Evolutionary conservation across 108 stramenopile species (phyloP).

Genomic region (Thalassiosira profunda): DNA sequence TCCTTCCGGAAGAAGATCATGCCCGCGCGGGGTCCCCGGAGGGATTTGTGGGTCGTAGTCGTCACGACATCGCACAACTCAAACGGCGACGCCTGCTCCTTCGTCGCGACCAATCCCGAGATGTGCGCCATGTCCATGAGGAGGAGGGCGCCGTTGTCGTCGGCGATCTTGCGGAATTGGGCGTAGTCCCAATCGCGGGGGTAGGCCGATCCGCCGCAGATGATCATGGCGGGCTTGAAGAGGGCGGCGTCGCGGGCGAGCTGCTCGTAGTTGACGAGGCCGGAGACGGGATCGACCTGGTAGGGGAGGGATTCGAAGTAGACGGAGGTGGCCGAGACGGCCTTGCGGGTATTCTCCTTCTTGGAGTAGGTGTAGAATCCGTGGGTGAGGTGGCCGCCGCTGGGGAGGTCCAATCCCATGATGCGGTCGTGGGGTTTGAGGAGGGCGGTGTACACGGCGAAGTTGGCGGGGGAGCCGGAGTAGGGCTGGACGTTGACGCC

Average conservation of each 20-base stretch:
- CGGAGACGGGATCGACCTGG: slow-evolving; percentile 96
- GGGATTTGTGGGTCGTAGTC: slow-evolving; percentile 99
- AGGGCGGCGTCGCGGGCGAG: slow-evolving; percentile 90
- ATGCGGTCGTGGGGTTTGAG: slow-evolving; percentile 99
- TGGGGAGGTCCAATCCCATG: slow-evolving; percentile 99
- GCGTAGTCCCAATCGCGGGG: slow-evolving; percentile 99
- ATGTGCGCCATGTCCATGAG: slow-evolving; percentile 99
- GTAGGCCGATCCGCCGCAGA: slow-evolving; percentile 99
- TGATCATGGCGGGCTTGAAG: slow-evolving; percentile 99
- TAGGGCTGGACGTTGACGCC: slow-evolving; percentile 99
- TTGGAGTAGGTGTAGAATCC: slow-evolving; percentile 99
- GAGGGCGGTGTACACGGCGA: slow-evolving; percentile 98
- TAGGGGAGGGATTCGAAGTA: slow-evolving; percentile 99
- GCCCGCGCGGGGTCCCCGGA: slow-evolving; percentile 99
- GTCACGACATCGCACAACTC: slow-evolving; percentile 98
- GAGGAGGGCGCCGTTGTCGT: slow-evolving; percentile 97
- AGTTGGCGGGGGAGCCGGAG: slow-evolving; percentile 99
- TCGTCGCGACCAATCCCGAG: slow-evolving; percentile 97
- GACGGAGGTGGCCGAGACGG: slow-evolving; percentile 99
- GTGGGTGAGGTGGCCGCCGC: slow-evolving; percentile 99
- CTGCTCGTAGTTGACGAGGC: slow-evolving; percentile 96
- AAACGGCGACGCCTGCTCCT: slow-evolving; percentile 94
- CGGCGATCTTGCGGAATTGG: slow-evolving; percentile 97
- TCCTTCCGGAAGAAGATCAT: slow-evolving; percentile 99
- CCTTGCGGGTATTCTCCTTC: slow-evolving; percentile 97